A percentile compares a stretch with the other conserved stretches of the same genome.
Evolutionary conservation across 2,329 filamentous ascomycete species (phyloP).

Genomic region (Dothistroma pini): DNA sequence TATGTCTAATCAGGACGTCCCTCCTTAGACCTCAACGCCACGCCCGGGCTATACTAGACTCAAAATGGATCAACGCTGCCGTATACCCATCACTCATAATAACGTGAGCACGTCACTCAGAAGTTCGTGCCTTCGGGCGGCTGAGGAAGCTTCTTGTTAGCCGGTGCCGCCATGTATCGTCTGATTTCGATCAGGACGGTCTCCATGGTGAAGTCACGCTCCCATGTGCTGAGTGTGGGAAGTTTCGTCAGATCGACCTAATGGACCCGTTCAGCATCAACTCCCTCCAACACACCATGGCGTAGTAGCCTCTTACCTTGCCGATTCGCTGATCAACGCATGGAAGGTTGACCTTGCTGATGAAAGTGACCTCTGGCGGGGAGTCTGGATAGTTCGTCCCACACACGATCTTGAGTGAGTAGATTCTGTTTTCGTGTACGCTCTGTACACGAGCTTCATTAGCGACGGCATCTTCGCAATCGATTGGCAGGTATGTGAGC

Average conservation of each 20-base stretch:
- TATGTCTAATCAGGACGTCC: background rate
- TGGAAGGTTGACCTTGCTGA: conserved; percentile 93
- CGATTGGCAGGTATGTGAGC: conserved; percentile 36
- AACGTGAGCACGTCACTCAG: conserved; percentile 21
- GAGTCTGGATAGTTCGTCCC: conserved; percentile 82
- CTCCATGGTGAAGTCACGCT: conserved; percentile 91
- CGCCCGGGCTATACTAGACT: conserved; percentile 16
- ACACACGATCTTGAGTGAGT: conserved; percentile 96
- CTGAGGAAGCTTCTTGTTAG: conserved; percentile 93
- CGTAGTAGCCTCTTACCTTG: conserved; percentile 49
- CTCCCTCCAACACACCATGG: background rate
- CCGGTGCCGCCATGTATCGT: conserved; percentile 88
- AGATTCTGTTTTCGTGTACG: conserved; percentile 97
- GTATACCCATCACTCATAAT: background rate
- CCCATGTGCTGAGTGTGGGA: conserved; percentile 85
- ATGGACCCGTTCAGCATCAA: background rate
- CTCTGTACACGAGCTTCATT: conserved; percentile 54
- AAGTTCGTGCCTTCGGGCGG: conserved; percentile 75
- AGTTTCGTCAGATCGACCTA: conserved; percentile 80
- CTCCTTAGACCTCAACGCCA: conserved; percentile 2
- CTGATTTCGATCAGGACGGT: conserved; percentile 79
- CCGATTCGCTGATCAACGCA: conserved; percentile 81
- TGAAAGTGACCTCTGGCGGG: conserved; percentile 86
- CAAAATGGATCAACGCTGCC: conserved; percentile 1
- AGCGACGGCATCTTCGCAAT: background rate